Percentiles rank a stretch among this genome's conserved stretches.
Conservation (phyloP, 1,284 basidiomycete genomes). For the Mycena sp. region DNA sequence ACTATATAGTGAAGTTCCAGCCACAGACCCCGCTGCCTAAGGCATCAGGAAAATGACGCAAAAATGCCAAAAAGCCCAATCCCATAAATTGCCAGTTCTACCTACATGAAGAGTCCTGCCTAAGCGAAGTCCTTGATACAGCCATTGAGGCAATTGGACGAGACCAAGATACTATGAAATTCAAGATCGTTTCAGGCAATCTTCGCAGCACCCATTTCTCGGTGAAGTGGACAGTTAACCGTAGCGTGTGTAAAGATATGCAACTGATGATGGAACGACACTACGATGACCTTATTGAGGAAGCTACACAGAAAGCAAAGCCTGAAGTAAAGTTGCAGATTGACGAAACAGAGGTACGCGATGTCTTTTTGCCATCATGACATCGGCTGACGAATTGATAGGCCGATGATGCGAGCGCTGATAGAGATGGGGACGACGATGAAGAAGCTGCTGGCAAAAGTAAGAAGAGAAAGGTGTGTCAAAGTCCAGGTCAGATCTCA, state of each 20-base stretch:
- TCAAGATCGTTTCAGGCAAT: not conserved
- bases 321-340: not conserved
- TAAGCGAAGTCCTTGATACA: not conserved
- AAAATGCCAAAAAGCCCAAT: not conserved
- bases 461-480: too few species aligned
- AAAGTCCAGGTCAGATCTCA: too few species aligned
- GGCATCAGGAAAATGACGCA: not conserved
- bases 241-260: not conserved
- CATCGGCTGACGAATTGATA: too few species aligned
- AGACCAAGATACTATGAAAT: not conserved
- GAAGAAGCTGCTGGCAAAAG: too few species aligned
- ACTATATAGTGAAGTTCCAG: not conserved
- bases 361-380: too few species aligned
- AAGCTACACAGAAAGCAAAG: not conserved
- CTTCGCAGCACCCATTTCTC: not conserved
- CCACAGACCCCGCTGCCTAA: not conserved
- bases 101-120: not conserved
- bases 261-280: not conserved
- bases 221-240: not conserved
- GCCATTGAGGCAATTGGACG: not conserved
- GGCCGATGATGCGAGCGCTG: too few species aligned
- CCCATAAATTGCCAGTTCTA: not conserved
- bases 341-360: too few species aligned
- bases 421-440: too few species aligned
- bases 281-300: not conserved